Base-by-base conservation (phyloP, 495 filamentous ascomycete species). In the Peziza echinospora region DNA sequence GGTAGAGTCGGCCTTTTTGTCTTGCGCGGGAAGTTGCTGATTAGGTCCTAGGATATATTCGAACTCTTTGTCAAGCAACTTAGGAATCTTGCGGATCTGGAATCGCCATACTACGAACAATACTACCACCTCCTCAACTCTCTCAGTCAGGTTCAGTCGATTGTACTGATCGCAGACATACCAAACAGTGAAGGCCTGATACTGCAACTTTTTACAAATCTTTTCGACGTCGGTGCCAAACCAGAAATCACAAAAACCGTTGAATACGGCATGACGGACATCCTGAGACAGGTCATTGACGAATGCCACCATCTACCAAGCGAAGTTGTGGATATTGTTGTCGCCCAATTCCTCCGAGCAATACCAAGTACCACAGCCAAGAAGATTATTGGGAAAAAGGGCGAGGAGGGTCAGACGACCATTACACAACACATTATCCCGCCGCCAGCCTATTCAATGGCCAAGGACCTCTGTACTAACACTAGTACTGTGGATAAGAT, bases 1-100 rank as follows among this genome's bases (percentile, higher is more conserved):
- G 80, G 86, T 92, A 58, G 52, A 64, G n/a, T n/a, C n/a, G n/a
- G n/a, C n/a, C n/a, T n/a, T n/a, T n/a, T n/a, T n/a, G n/a, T n/a
- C n/a, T n/a, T n/a, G n/a, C n/a, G n/a, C n/a, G n/a, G n/a, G n/a
- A n/a, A n/a, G n/a, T n/a, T n/a, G n/a, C n/a, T n/a, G n/a, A n/a
- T n/a, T n/a, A n/a, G n/a, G n/a, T n/a, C n/a, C n/a, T 59, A 93
- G 87, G 84, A 94, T 63, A 82, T 94, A 47, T 99, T 96, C 62
- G 82, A 77, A 17, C 78, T 93, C 48, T 81, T 92, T 60, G 71
- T 93, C 47, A 77, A 71, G 24, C 76, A 74, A 21, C 72, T 99
- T 42, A 85, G 84, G 37, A 76, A 82, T 22, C 72, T 99, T 19
- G 76, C 81, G 48, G 82, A 94, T 55, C 83, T 87, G 25, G 78